Evolutionary conservation across 371 early-diverging fungal genomes (phyloP).

Genomic region (Mortierella sp.): DNA sequence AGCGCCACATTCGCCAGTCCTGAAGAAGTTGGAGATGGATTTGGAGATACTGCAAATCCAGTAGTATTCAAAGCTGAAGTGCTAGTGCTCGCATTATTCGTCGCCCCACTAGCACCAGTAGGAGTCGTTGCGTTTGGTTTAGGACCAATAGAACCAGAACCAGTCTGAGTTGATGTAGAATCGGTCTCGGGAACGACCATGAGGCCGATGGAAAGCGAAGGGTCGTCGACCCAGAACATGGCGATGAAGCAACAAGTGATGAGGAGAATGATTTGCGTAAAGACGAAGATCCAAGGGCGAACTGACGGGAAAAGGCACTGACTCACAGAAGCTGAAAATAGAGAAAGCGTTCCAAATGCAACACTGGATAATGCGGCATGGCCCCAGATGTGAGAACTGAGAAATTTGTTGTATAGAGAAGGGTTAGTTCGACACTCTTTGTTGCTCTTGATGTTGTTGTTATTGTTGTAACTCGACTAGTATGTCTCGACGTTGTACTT

Average conservation of each 20-base stretch:
- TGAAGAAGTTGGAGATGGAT: not conserved
- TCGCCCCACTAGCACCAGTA: not conserved
- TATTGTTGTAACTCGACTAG: no score
- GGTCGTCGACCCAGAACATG: slow-evolving; percentile 57
- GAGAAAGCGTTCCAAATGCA: slow-evolving; percentile 48
- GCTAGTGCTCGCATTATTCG: slow-evolving; percentile 8
- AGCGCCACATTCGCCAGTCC: slow-evolving; percentile 5
- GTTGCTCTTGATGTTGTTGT: no score
- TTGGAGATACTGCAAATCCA: not conserved
- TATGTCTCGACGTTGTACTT: slow-evolving; percentile 1
- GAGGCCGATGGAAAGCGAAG: slow-evolving; percentile 37
- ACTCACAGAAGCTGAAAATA: slow-evolving; percentile 48
- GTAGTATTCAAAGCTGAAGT: slow-evolving; percentile 3
- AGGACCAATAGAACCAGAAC: not conserved
- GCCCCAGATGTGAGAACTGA: slow-evolving; percentile 46
- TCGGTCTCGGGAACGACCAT: slow-evolving; percentile 32
- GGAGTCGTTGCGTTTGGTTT: not conserved
- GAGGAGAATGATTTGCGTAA: slow-evolving; percentile 42
- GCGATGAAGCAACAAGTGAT: slow-evolving; percentile 52
- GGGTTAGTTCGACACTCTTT: no score
- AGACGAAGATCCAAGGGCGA: slow-evolving; percentile 51
- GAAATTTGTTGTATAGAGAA: not conserved
- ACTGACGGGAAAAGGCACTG: slow-evolving; percentile 47
- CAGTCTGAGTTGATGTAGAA: not conserved
- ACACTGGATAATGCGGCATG: slow-evolving; percentile 43